phyloP scores from a whole-genome alignment of 768 basidiomycete genomes.

The Podaxis pistillaris region DNA sequence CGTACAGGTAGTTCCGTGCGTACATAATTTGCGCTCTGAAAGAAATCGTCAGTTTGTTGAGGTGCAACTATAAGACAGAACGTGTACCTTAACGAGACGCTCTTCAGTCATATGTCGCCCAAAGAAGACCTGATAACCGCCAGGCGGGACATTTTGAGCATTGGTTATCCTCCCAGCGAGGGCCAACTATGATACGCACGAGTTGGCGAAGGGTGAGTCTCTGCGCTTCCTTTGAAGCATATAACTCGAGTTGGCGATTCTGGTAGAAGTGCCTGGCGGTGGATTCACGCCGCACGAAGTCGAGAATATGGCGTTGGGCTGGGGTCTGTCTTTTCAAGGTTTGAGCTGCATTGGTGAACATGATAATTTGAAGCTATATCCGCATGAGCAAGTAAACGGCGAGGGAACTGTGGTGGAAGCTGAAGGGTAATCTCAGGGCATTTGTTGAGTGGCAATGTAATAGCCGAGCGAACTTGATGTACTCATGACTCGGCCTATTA shows the following conservation, averaged over 20 bases:
- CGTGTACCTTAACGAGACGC: slow-evolving; percentile 65
- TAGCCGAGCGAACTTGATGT: background rate
- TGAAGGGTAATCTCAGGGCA: background rate
- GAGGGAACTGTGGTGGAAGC: background rate
- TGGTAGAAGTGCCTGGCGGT: slow-evolving; percentile 65
- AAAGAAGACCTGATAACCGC: slow-evolving; percentile 64
- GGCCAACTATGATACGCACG: slow-evolving; percentile 37
- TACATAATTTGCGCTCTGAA: slow-evolving; percentile 86
- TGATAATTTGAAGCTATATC: background rate
- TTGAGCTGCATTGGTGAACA: slow-evolving; percentile 8
- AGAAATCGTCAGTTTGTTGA: background rate
- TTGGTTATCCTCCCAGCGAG: background rate
- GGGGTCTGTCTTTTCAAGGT: background rate
- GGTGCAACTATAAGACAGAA: background rate
- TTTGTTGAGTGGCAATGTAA: background rate
- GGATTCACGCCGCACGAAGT: slow-evolving; percentile 1
- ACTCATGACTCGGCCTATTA: background rate
- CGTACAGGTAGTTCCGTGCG: slow-evolving; percentile 86
- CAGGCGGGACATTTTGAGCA: background rate
- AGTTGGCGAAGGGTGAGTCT: slow-evolving; percentile 77
- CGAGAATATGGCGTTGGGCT: slow-evolving; percentile 14
- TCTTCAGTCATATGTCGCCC: slow-evolving; percentile 82
- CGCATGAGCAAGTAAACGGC: background rate
- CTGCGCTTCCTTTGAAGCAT: slow-evolving; percentile 72
- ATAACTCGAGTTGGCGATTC: slow-evolving; percentile 78